Evolutionary conservation across 75 land plant species (phyloP), one percentile per base, ranked within the genome.

Genomic region (Azolla pinnata): DNA sequence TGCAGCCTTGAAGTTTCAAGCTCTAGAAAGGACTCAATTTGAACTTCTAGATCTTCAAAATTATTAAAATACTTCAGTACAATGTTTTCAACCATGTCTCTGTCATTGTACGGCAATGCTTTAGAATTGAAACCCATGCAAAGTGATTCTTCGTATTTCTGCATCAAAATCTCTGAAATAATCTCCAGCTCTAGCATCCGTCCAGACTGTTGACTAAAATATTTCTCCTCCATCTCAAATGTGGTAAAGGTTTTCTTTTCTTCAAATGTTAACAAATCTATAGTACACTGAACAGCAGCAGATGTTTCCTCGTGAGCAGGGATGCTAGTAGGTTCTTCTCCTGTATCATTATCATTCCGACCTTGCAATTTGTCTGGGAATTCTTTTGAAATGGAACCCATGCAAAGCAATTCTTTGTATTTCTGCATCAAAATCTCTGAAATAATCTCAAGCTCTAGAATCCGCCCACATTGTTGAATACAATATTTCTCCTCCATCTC

Each of bases 1-100:
- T 52, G 29, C 25, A 52, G 54, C 29, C 54, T 52, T 10, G 29
- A 52, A 23, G 54, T 29, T 52, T 52, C 54, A 25, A 52, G 54
- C 14, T 52, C 54, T 14, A 24, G 18, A 26, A 52, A 52, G 27
- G 25, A 24, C 29, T 27, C 54, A 52, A 27, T 1, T 4, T 23
- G 54, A 2, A 25, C 54, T 14, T 25, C 29, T 27, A 52, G 2
- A 26, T 52, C 29, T 25, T 52, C 54, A 52, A 46, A 46, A 46
- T 23, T 46, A 3, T 52, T 29, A 52, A 46, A 46, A 46, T 23
- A 18, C 2, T 17, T 46, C 3, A 18, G 21, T 18, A 3, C 4
- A 4, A 18, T 17, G 4, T 14, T 46, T 3, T 17, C 49, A 46
- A 4, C 21, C 4, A 23, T 17, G 23, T 46, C 12, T 17, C n/a